Percentiles rank a stretch among this genome's conserved stretches.
phyloP scores from a whole-genome alignment of 2,329 filamentous ascomycete species.

The Byssothecium circinans region DNA sequence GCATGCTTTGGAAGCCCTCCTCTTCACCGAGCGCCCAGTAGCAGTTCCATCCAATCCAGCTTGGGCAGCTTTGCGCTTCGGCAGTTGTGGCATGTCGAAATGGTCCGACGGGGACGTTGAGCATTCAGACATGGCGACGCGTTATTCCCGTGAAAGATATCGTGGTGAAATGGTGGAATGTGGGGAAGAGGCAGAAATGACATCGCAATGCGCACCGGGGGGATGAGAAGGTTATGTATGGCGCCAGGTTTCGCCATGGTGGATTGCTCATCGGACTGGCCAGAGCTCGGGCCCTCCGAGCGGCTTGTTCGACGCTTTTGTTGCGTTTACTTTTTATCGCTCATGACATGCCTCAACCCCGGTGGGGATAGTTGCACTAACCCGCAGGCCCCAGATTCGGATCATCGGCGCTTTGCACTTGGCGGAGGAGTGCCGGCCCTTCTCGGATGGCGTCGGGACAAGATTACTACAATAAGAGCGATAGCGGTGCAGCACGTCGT shows the following conservation, averaged over 20 bases:
- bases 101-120: constrained; percentile 41
- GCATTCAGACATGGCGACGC: constrained; percentile 41
- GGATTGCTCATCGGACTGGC: constrained; percentile 31
- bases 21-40: constrained; percentile 65
- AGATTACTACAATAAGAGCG: constrained; percentile 15
- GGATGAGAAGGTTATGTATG: constrained; percentile 41
- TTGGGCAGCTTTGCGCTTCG: constrained; percentile 62
- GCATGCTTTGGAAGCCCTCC: constrained; percentile 88
- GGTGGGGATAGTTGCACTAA: constrained; percentile 39
- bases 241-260: constrained; percentile 33
- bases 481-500: constrained; percentile 1
- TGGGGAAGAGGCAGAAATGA: constrained; percentile 17
- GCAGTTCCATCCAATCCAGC: constrained; percentile 57
- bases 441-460: constrained; percentile 27
- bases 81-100: constrained; percentile 30
- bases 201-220: constrained; percentile 15
- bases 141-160: neutral
- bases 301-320: constrained; percentile 33
- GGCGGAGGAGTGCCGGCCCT: constrained; percentile 30
- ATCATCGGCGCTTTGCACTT: constrained; percentile 34
- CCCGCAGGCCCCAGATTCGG: constrained; percentile 44
- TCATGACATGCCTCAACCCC: constrained; percentile 38
- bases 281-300: constrained; percentile 31
- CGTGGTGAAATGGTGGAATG: neutral
- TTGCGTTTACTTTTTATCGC: constrained; percentile 37